Conservation (phyloP, 2,329 filamentous ascomycete genomes). For the Talaromyces atroroseus region DNA sequence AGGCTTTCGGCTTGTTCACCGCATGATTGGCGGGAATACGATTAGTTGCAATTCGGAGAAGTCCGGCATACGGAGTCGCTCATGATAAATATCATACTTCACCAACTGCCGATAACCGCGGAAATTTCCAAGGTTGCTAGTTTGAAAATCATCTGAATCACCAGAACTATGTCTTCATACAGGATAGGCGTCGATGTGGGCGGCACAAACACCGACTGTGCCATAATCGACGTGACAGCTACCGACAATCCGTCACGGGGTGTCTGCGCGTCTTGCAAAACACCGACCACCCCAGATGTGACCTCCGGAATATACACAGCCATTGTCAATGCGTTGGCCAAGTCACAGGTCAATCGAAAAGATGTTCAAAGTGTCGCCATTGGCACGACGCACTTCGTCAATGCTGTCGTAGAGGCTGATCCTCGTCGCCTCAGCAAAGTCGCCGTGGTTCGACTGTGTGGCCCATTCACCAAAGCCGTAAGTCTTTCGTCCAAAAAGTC, state of each 20-base stretch:
- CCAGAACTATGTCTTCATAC: constrained; percentile 20
- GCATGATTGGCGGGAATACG: constrained; percentile 2
- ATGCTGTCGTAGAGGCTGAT: constrained; percentile 46
- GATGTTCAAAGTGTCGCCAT: constrained; percentile 46
- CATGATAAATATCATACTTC: constrained; percentile 5
- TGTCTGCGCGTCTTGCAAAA: constrained; percentile 46
- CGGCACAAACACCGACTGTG: constrained; percentile 41
- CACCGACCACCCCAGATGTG: constrained; percentile 47
- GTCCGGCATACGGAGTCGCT: background rate
- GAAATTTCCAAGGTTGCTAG: background rate
- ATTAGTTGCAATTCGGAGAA: background rate
- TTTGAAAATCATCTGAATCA: background rate
- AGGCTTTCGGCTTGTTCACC: background rate
- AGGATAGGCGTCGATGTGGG: constrained; percentile 42
- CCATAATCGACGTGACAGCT: constrained; percentile 37
- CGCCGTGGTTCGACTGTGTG: constrained; percentile 40
- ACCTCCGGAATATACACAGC: constrained; percentile 46
- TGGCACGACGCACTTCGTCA: constrained; percentile 47
- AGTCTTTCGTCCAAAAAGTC: background rate
- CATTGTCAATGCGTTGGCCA: constrained; percentile 40
- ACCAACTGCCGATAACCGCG: background rate
- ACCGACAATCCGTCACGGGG: constrained; percentile 26
- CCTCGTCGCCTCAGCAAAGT: constrained; percentile 40
- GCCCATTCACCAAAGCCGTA: constrained; percentile 34
- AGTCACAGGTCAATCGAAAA: constrained; percentile 33